Evolutionary conservation across 352 stramenopile species (phyloP).

Genomic region (Globisporangium middletonii): DNA sequence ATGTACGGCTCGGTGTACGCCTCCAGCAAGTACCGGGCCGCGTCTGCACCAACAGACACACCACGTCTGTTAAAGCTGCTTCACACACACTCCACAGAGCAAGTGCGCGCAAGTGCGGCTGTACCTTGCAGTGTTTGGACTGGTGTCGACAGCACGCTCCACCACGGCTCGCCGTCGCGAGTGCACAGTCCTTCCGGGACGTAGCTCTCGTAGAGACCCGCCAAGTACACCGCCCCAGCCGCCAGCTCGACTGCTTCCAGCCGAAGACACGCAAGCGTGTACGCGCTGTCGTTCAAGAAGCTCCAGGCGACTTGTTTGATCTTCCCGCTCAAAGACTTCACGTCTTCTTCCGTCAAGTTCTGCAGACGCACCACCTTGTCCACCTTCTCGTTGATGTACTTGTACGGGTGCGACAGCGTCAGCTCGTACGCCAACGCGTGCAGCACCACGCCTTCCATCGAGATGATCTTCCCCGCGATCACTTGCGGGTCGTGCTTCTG

Average conservation of each 20-base stretch:
- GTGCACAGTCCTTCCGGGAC: conserved; percentile 59
- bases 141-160: conserved; percentile 55
- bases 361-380: conserved; percentile 70
- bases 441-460: conserved; percentile 79
- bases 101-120: conserved; percentile 12
- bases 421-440: conserved; percentile 82
- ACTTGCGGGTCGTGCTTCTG: conserved; percentile 71
- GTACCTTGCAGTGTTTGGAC: conserved; percentile 82
- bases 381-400: conserved; percentile 86
- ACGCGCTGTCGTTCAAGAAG: conserved; percentile 86
- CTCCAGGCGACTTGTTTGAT: conserved; percentile 86
- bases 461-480: conserved; percentile 70
- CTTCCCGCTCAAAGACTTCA: conserved; percentile 62
- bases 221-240: conserved; percentile 77
- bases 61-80: conserved; percentile 57
- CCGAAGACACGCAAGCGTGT: conserved; percentile 78
- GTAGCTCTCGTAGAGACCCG: conserved; percentile 78
- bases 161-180: conserved; percentile 54
- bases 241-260: conserved; percentile 63
- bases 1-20: conserved; percentile 79
- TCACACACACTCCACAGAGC: conserved; percentile 22
- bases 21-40: conserved; percentile 67
- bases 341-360: conserved; percentile 38
- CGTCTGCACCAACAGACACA: conserved; percentile 62
- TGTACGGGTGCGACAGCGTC: conserved; percentile 80